Base-by-base conservation (phyloP, 179 eudicot species). In the Amaranthus tricolor region DNA sequence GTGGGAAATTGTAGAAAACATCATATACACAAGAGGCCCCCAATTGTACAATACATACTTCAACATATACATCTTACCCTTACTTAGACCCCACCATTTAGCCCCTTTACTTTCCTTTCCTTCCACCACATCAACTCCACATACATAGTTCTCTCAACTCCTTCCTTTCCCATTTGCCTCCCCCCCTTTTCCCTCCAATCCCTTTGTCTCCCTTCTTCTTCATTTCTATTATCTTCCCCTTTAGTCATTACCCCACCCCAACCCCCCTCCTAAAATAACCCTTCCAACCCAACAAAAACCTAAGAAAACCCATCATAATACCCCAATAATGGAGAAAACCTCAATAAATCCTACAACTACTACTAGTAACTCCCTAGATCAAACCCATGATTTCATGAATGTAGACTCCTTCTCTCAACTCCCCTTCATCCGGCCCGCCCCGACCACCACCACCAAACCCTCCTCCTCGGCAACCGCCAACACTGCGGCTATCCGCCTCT, bases 341-440 rank as follows among this genome's bases (percentile, higher is more conserved):
- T 86, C 59, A 56, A 66, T 48, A 6, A 21, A 24, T 8, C 53
- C 77, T 12, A 61, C 68, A 13, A 20, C 76, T 62, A 66, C 57
- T 47, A 16, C 76, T 65, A 63, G 48, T 11, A 69, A 52, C 17
- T 69, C 72, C 5, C 72, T 69, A n/a, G 82, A 79, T 71, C 81
- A 94, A 77, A 92, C 95, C 52, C 95, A 76, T 44, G 98, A 95
- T 74, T 93, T 93, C 89, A 91, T 93, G 97, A 93, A 86, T 75
- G 99, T 95, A 4, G 94, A 95, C 63, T 89, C 98, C 55, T 95
- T 95, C 87, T 93, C 99, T 48, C 96, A 95, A 80, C 88, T 95
- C 7, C 99, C 99, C 73, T 91, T 95, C 81, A 88, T 91, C 49
- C 92, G 97, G 59, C 88, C 99, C 2, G 66, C 91, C 1, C 86